These are phyloP conservation scores for Geranium brycei DNA, from an alignment of 345 rosid species.

Conservation along the genomic window DNA sequence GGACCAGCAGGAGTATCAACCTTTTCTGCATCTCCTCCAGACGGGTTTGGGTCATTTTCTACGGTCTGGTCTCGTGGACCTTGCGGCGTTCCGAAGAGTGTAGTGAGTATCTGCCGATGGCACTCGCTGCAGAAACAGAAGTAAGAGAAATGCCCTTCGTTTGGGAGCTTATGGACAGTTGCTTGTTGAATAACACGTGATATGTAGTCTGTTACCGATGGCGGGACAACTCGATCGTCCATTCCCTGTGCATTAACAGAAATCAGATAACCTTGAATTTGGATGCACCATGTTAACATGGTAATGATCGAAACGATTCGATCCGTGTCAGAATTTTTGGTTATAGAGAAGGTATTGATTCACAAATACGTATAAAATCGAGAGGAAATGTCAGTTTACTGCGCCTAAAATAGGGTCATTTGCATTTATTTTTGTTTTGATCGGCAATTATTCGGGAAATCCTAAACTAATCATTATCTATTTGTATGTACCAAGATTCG, in stretches of 20 bases:
- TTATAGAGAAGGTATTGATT: too few species aligned
- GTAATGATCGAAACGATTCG: not conserved
- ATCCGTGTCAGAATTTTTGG: too few species aligned
- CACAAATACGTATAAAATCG: too few species aligned
- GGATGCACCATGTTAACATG: not conserved
- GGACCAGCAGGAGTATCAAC: not conserved
- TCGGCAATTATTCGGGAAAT: too few species aligned
- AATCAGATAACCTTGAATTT: not conserved
- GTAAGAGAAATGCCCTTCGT: conserved; percentile 81
- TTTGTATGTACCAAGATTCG: too few species aligned
- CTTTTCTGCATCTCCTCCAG: conserved; percentile 5
- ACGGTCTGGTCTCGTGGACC: conserved; percentile 34
- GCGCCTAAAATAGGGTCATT: too few species aligned
- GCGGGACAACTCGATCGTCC: conserved; percentile 62
- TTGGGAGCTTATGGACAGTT: conserved; percentile 45
- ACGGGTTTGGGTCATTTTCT: conserved; percentile 13
- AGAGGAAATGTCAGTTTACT: too few species aligned
- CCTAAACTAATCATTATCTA: too few species aligned
- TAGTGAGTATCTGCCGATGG: conserved; percentile 55
- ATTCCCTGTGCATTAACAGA: conserved; percentile 42
- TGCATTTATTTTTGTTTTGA: too few species aligned
- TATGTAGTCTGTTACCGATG: conserved; percentile 49
- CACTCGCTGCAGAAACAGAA: conserved; percentile 72
- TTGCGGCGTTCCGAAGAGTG: conserved; percentile 54
- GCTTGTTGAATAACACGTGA: conserved; percentile 66